A percentile compares a stretch with the other conserved stretches of the same genome.
phyloP scores from a whole-genome alignment of 2,329 filamentous ascomycete species.

The Leptosphaerulina australis region DNA sequence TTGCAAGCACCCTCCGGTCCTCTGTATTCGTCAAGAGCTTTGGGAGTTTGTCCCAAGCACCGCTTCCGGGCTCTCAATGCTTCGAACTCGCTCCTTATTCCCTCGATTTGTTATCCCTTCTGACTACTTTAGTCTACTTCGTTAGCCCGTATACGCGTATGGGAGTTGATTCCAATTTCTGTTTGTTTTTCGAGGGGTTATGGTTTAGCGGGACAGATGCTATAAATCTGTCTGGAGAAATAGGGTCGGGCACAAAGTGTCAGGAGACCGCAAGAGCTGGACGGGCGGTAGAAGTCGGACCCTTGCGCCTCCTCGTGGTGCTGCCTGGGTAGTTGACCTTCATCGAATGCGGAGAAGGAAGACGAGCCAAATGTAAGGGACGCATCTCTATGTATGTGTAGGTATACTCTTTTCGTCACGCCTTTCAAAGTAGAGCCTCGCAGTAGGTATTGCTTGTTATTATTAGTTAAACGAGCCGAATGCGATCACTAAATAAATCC shows the following conservation, averaged over 20 bases:
- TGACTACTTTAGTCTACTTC: constrained; percentile 7
- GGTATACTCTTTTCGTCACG: background rate
- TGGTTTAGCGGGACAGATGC: constrained; percentile 22
- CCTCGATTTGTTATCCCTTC: constrained; percentile 1
- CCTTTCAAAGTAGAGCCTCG: background rate
- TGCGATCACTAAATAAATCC: background rate
- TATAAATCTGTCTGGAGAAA: constrained; percentile 28
- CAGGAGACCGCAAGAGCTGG: constrained; percentile 40
- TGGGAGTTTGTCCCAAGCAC: constrained; percentile 11
- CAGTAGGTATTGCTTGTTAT: background rate
- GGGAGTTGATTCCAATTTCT: background rate
- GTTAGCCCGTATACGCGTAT: background rate
- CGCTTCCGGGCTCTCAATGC: constrained; percentile 12
- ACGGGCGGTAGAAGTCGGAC: constrained; percentile 46
- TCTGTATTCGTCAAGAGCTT: constrained; percentile 1
- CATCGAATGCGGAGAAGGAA: constrained; percentile 10
- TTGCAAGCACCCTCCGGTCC: constrained; percentile 27
- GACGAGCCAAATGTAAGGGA: constrained; percentile 47
- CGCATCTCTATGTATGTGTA: constrained; percentile 17
- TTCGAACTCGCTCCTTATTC: constrained; percentile 7
- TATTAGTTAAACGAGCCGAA: background rate
- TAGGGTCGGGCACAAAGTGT: constrained; percentile 26
- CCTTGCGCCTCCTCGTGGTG: constrained; percentile 48
- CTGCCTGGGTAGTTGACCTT: constrained; percentile 41
- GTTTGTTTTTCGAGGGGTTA: constrained; percentile 8